These are phyloP conservation scores for Phoenix roebelenii DNA, from an alignment of 176 grass and related monocot genomes.

Conservation along the genomic window DNA sequence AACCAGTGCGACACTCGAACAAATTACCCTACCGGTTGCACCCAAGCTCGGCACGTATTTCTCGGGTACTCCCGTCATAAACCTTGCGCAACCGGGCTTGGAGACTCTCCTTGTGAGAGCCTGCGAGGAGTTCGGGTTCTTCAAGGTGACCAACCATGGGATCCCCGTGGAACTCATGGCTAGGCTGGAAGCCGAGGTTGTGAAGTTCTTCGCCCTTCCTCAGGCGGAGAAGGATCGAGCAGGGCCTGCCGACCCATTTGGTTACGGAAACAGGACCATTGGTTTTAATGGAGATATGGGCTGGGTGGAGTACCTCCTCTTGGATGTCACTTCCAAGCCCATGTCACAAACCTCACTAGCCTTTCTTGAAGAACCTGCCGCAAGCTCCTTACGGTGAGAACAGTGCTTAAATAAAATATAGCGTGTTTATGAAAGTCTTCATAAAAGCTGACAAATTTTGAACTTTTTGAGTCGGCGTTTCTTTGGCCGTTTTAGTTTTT, in stretches of 20 bases:
- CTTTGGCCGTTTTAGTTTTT: too few species aligned
- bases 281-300: constrained; percentile 72
- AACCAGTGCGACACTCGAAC: constrained; percentile 43
- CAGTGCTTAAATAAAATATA: too few species aligned
- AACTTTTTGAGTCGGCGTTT: too few species aligned
- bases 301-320: constrained; percentile 76
- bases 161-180: constrained; percentile 43
- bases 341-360: constrained; percentile 4
- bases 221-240: constrained; percentile 46
- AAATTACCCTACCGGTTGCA: constrained; percentile 40
- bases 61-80: constrained; percentile 33
- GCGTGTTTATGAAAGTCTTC: too few species aligned
- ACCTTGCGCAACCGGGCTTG: constrained; percentile 37
- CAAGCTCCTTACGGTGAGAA: constrained; percentile 10
- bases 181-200: constrained; percentile 38
- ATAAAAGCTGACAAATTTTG: too few species aligned
- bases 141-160: constrained; percentile 74
- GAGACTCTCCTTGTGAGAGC: constrained; percentile 44
- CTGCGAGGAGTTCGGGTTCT: constrained; percentile 73
- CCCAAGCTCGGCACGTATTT: constrained; percentile 19
- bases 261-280: constrained; percentile 65
- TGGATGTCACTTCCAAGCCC: constrained; percentile 31
- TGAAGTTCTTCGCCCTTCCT: constrained; percentile 48
- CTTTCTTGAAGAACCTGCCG: constrained; percentile 3
- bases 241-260: constrained; percentile 22